A percentile compares a stretch with the other conserved stretches of the same genome.
Conservation (phyloP, 441 rosid genomes). For the Pelargonium citronellum region DNA sequence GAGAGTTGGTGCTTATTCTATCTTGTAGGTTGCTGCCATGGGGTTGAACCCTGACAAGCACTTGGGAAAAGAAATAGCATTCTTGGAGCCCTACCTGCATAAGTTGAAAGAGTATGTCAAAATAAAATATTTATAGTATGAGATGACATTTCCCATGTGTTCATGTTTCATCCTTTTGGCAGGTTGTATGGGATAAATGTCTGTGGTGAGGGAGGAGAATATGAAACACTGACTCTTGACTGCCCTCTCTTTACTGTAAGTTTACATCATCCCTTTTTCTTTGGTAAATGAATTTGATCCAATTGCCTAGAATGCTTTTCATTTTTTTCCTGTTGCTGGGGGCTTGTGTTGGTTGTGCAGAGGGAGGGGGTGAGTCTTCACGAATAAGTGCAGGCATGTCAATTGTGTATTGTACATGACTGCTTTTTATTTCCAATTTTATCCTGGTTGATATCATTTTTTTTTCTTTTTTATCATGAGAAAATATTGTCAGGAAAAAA, state of each 20-base stretch:
- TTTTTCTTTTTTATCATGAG: neutral
- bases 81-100: conserved; percentile 59
- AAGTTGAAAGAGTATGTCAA: conserved; percentile 75
- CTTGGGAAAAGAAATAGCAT: conserved; percentile 73
- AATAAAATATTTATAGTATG: neutral
- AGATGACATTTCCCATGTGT: neutral
- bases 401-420: neutral
- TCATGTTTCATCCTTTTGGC: conserved; percentile 19
- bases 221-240: conserved; percentile 89
- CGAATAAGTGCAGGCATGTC: neutral
- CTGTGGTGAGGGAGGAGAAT: conserved; percentile 98
- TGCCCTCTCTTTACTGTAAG: conserved; percentile 87
- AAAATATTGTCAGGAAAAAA: neutral
- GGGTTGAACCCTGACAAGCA: conserved; percentile 86
- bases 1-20: conserved; percentile 14
- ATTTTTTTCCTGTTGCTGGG: neutral
- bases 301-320: conserved; percentile 1
- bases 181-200: conserved; percentile 87
- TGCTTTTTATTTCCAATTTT: neutral
- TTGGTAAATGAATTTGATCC: conserved; percentile 16
- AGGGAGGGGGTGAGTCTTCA: neutral
- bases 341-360: neutral
- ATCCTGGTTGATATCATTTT: no score
- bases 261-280: conserved; percentile 15
- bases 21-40: conserved; percentile 81